A percentile compares a stretch with the other conserved stretches of the same genome.
Evolutionary conservation across 2,329 filamentous ascomycete genomes (phyloP).

Genomic region (Zymoseptoria pseudotritici): DNA sequence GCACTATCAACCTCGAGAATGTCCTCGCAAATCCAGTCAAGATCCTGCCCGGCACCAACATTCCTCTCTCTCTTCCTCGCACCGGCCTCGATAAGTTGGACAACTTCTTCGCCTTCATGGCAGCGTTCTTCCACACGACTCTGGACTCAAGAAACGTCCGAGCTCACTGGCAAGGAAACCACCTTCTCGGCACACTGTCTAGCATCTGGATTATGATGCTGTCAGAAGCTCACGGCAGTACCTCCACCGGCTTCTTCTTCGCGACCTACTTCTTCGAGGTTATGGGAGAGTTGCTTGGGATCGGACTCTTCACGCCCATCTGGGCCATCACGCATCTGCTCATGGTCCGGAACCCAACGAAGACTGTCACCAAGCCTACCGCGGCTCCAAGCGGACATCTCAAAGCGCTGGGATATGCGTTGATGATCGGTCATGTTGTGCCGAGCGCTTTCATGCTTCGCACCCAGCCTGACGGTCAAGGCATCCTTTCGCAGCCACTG

Average conservation of each 20-base stretch:
- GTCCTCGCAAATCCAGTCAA: constrained; percentile 12
- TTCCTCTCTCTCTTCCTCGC: constrained; percentile 13
- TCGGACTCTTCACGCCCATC: constrained; percentile 16
- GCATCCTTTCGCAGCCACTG: constrained; percentile 13
- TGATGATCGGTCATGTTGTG: constrained; percentile 15
- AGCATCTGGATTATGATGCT: constrained; percentile 18
- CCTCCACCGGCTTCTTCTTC: constrained; percentile 5
- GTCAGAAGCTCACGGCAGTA: constrained; percentile 10
- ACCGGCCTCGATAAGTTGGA: constrained; percentile 13
- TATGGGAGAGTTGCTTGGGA: constrained; percentile 18
- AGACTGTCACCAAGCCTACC: constrained; percentile 1
- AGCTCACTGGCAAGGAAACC: constrained; percentile 16
- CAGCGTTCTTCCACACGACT: constrained; percentile 14
- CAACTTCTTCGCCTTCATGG: constrained; percentile 20
- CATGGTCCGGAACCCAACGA: constrained; percentile 5
- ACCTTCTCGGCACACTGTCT: constrained; percentile 15
- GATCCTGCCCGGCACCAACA: constrained; percentile 15
- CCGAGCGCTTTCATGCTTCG: constrained; percentile 18
- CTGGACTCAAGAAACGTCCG: constrained; percentile 15
- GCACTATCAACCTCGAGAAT: constrained; percentile 9
- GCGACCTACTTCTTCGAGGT: constrained; percentile 15
- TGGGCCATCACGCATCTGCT: constrained; percentile 17
- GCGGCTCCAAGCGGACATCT: background rate
- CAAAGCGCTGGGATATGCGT: constrained; percentile 14
- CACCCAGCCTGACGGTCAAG: constrained; percentile 11